Base-by-base conservation (phyloP, 164 flowering plant genomes). In the Dillenia suffruticosa region DNA sequence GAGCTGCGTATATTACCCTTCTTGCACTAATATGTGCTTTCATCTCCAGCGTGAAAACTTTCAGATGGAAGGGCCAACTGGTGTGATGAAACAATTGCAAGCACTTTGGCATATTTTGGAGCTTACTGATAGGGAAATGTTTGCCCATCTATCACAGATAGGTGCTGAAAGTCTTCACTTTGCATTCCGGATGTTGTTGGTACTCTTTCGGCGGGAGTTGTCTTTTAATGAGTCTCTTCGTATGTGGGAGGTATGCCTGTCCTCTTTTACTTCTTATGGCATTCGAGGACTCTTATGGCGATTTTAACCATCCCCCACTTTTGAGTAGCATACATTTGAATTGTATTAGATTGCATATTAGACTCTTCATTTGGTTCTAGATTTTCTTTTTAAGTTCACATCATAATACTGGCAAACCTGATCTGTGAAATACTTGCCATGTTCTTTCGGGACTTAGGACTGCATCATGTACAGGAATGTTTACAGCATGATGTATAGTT, bases 111-210 rank as follows among this genome's bases (percentile, higher is more conserved):
- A 74, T 50, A 82, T 90, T 53, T 74, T 90, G 78, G 88, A 85
- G 68, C 75, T 77, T 51, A 82, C 83, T 53, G 95, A 90, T 72
- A 74, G 65, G 65, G 93, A 90, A 70, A 85, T 88, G 76, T 86
- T 81, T 62, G 62, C 77, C 50, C 97, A 90, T 68, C 66, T 90
- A 51, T 83, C 91, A 17, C 67, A 70, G 52, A 82, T 88, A 63
- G 92, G 92, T 68, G 95, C 97, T 69, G 95, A 90, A 72, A 88
- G 89, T 75, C 89, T 90, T 62, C 97, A 86, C 71, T 90, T 90
- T 81, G 97, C 95, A 40, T 90, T 90, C 63, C 86, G 88, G 46
- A 90, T 90, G 97, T 81, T 90, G 46, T 69, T 88, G 69, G 97
- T 90, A 49, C 97, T 90, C 59, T 90, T 90, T 64, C 97, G 97